Conservation (phyloP, 495 filamentous ascomycete genomes). For the Venustampulla echinocandica region DNA sequence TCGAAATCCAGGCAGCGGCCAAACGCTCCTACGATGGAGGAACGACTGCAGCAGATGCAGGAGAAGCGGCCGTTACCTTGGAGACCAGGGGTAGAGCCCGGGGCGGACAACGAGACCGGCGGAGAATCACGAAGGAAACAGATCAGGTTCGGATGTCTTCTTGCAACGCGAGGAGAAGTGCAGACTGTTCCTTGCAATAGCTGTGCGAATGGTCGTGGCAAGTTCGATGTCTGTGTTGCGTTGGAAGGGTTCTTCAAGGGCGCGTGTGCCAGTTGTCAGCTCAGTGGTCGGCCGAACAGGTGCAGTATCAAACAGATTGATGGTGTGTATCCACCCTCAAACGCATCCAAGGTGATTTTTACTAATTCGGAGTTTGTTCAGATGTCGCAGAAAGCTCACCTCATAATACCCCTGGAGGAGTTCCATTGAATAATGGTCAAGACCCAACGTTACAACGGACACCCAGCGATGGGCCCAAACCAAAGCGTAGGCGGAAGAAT, state of each 20-base stretch:
- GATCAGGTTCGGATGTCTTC: slow-evolving; percentile 21
- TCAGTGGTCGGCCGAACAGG: slow-evolving; percentile 21
- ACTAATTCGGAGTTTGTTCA: not conserved
- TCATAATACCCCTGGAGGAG: slow-evolving; percentile 2
- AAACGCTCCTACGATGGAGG: slow-evolving; percentile 15
- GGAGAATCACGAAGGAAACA: slow-evolving; percentile 22
- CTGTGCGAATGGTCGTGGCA: slow-evolving; percentile 22
- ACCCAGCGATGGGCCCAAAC: slow-evolving; percentile 3
- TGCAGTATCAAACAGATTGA: slow-evolving; percentile 23
- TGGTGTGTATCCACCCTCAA: slow-evolving; percentile 10
- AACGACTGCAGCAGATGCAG: slow-evolving; percentile 19
- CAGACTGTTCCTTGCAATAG: slow-evolving; percentile 12
- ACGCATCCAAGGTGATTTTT: not conserved
- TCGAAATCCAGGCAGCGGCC: not conserved
- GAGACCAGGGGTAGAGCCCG: slow-evolving; percentile 19
- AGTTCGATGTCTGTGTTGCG: slow-evolving; percentile 21
- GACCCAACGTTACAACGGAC: not conserved
- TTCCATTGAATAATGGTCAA: slow-evolving; percentile 7
- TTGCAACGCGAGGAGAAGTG: slow-evolving; percentile 19
- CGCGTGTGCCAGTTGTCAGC: slow-evolving; percentile 20
- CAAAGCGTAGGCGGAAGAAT: slow-evolving; percentile 14
- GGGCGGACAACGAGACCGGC: slow-evolving; percentile 18
- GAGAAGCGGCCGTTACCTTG: slow-evolving; percentile 16
- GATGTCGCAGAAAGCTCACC: slow-evolving; percentile 6
- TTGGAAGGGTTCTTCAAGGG: slow-evolving; percentile 22